Conservation (phyloP, 768 basidiomycete species). For the Pleurotus citrinopileatus region DNA sequence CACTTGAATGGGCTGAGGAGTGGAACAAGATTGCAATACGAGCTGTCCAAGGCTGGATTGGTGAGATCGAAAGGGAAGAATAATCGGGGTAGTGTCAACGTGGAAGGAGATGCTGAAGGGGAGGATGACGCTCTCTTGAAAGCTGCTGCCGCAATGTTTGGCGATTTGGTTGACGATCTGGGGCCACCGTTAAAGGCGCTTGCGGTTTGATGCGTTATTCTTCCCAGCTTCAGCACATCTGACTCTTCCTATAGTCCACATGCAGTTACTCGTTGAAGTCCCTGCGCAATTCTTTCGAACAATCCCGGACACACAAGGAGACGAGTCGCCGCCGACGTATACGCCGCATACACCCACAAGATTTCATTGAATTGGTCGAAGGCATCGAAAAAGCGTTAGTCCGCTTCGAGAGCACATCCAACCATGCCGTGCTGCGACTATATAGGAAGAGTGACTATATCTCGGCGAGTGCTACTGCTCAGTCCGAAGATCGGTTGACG, state of each 20-base stretch:
- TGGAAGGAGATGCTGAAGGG: slow-evolving; percentile 30
- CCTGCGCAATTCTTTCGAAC: slow-evolving; percentile 65
- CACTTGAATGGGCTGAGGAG: slow-evolving; percentile 89
- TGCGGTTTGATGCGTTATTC: slow-evolving; percentile 46
- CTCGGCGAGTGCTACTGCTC: slow-evolving; percentile 8
- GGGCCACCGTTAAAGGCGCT: slow-evolving; percentile 74
- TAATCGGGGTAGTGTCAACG: slow-evolving; percentile 5
- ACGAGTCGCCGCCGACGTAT: slow-evolving; percentile 22
- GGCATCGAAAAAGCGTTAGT: slow-evolving; percentile 66
- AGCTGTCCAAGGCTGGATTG: slow-evolving; percentile 62
- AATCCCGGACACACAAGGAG: slow-evolving; percentile 31
- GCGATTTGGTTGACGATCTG: slow-evolving; percentile 75
- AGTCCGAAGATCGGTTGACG: neutral
- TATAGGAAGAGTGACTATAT: slow-evolving; percentile 54
- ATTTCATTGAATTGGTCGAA: slow-evolving; percentile 64
- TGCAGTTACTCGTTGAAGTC: slow-evolving; percentile 59
- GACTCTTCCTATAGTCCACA: slow-evolving; percentile 40
- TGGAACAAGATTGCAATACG: slow-evolving; percentile 81
- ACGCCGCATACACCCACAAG: slow-evolving; percentile 43
- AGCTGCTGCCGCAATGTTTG: slow-evolving; percentile 73
- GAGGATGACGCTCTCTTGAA: slow-evolving; percentile 44
- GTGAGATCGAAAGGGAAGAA: slow-evolving; percentile 20
- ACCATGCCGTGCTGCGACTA: slow-evolving; percentile 75
- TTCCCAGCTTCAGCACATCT: neutral
- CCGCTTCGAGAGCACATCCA: slow-evolving; percentile 80